Evolutionary conservation across 129 eudicot genomes (phyloP), one percentile per base, ranked within the genome.

Genomic region (Arctium lappa): DNA sequence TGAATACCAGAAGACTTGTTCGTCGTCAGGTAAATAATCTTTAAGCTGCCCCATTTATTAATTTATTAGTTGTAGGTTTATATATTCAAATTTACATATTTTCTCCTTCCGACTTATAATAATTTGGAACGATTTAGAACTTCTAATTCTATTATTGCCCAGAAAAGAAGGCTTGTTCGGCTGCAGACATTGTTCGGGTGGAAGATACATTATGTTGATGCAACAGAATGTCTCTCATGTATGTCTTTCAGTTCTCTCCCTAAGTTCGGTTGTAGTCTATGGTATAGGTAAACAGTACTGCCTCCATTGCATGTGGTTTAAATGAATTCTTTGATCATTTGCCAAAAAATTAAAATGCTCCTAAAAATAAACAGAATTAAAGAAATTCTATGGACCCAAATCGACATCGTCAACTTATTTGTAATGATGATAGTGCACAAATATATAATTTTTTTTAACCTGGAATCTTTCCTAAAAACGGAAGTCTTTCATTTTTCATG

Each of bases 1-100:
- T 85, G 75, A 96, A 96, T 85, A 96, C 98, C 16, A 80, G 91
- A 86, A 93, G 95, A 83, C 98, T 96, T 80, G 94, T 96, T 73
- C 99, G 99, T 16, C 96, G 94, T 30, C 99, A 93, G 88, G 98
- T 96, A 87, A 85, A 91, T 80, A 8, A 62, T 69, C 13, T 66
- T 56, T 30, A 36, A 72, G 7, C 68, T 22, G 15, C 18, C 30
- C 1, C 73, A 70, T 82, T 77, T 53, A 29, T 74, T 83, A 38
- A 1, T 44, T 38, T 56, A 56, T 56, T 56, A 56, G 27, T n/a
- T 2, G 9, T 60, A 60, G 2, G 68, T 16, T 29, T 16, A 56
- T 56, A 46, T 46, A 60, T 60, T 60, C 68, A 60, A 60, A 32
- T 81, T 65, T 84, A 69, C 68, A 31, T 32, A 63, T 32, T 72